Percentiles rank a stretch among this genome's conserved stretches.
phyloP scores from a whole-genome alignment of 805 yeast genomes.

The Saturnispora halmiae region DNA sequence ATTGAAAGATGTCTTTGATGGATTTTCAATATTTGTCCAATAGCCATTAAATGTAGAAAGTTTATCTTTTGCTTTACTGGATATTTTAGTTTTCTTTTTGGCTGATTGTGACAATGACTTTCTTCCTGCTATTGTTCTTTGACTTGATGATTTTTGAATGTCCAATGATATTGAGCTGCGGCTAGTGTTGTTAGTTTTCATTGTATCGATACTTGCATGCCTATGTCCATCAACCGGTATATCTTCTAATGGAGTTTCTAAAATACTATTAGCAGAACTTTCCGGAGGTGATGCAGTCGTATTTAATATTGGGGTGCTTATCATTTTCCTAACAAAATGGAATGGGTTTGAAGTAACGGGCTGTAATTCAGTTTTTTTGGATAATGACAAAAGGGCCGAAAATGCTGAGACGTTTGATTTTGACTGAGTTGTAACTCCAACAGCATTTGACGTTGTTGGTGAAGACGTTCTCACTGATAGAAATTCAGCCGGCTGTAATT shows the following conservation, averaged over 20 bases:
- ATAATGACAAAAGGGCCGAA: conserved; percentile 30
- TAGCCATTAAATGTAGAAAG: conserved; percentile 25
- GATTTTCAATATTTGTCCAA: conserved; percentile 66
- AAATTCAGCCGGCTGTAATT: conserved; percentile 12
- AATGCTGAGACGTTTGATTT: conserved; percentile 32
- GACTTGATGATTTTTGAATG: background rate
- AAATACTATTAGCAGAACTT: background rate
- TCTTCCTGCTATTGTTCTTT: background rate
- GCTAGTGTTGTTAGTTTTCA: background rate
- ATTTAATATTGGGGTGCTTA: conserved; percentile 23
- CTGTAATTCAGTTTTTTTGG: conserved; percentile 21
- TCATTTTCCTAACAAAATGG: conserved; percentile 27
- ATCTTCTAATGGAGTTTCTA: background rate
- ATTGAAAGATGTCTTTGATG: conserved; percentile 56
- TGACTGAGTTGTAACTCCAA: conserved; percentile 29
- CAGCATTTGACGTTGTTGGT: conserved; percentile 29
- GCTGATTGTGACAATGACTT: conserved; percentile 1
- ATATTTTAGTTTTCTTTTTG: conserved; percentile 11
- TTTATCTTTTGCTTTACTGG: conserved; percentile 7
- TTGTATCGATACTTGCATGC: conserved; percentile 5
- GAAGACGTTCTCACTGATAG: conserved; percentile 21
- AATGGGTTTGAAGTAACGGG: conserved; percentile 20
- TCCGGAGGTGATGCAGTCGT: conserved; percentile 16
- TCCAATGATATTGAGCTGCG: conserved; percentile 4
- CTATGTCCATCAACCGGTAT: background rate